phyloP scores from a whole-genome alignment of 2,329 filamentous ascomycete genomes.

The Alternaria brassicae region DNA sequence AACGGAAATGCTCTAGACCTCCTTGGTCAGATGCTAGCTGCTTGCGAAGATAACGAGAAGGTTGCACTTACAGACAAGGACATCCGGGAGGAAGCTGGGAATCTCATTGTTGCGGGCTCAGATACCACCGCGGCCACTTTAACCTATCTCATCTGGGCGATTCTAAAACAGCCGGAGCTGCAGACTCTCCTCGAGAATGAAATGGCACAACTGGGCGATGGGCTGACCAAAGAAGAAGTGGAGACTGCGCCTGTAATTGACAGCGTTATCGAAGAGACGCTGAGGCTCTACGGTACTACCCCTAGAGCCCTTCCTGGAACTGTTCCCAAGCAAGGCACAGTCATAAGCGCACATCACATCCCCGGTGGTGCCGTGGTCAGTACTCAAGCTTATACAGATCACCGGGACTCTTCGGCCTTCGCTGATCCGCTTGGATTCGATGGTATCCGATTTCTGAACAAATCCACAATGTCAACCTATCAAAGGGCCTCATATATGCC shows the following conservation, averaged over 20 bases:
- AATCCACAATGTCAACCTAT: constrained; percentile 18
- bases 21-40: constrained; percentile 23
- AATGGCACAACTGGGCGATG: constrained; percentile 22
- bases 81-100: constrained; percentile 39
- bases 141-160: constrained; percentile 46
- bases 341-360: constrained; percentile 46
- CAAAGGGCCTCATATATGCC: constrained; percentile 66
- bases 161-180: constrained; percentile 31
- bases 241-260: constrained; percentile 43
- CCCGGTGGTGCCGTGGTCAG: constrained; percentile 47
- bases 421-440: constrained; percentile 39
- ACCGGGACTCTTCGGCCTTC: constrained; percentile 42
- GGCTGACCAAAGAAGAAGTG: constrained; percentile 33
- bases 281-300: constrained; percentile 48
- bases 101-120: constrained; percentile 44
- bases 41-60: constrained; percentile 31
- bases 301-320: constrained; percentile 47
- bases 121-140: constrained; percentile 47
- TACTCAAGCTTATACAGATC: constrained; percentile 51
- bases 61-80: constrained; percentile 33
- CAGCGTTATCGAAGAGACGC: constrained; percentile 50
- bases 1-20: constrained; percentile 23
- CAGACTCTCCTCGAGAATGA: constrained; percentile 35
- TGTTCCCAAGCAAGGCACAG: constrained; percentile 45
- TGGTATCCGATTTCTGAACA: constrained; percentile 39